A percentile compares a stretch with the other conserved stretches of the same genome.
These are phyloP conservation scores for Beta corolliflora DNA, from an alignment of 179 eudicot genomes.

Conservation along the genomic window DNA sequence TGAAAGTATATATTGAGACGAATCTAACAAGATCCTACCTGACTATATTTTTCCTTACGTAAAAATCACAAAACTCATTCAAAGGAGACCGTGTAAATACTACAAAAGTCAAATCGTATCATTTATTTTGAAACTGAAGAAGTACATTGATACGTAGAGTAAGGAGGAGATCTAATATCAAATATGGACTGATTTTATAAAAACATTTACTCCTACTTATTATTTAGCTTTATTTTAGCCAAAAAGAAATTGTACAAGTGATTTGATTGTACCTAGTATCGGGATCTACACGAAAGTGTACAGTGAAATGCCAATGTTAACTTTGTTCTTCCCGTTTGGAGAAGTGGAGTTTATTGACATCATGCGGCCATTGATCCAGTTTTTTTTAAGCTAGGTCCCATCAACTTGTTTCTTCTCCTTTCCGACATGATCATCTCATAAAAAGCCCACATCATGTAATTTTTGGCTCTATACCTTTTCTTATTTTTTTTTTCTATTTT, in stretches of 20 bases:
- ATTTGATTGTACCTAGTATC: conserved; percentile 34
- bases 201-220: too few species aligned
- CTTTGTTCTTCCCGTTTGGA: background rate
- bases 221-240: background rate
- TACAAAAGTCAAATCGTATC: too few species aligned
- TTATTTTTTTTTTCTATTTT: background rate
- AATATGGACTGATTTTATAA: too few species aligned
- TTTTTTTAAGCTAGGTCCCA: conserved; percentile 16
- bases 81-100: too few species aligned
- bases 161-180: too few species aligned
- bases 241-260: background rate
- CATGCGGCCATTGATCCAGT: background rate
- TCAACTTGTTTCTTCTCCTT: background rate
- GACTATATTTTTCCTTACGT: too few species aligned
- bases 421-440: conserved; percentile 25
- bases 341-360: background rate
- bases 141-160: too few species aligned
- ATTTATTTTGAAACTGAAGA: too few species aligned
- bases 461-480: background rate
- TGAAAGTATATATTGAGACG: too few species aligned
- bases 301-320: background rate
- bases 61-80: too few species aligned
- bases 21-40: too few species aligned
- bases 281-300: conserved; percentile 38
- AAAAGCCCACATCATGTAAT: conserved; percentile 14